Evolutionary conservation across 2,329 filamentous ascomycete species (phyloP).

Genomic region (Colletotrichum cuscutae): DNA sequence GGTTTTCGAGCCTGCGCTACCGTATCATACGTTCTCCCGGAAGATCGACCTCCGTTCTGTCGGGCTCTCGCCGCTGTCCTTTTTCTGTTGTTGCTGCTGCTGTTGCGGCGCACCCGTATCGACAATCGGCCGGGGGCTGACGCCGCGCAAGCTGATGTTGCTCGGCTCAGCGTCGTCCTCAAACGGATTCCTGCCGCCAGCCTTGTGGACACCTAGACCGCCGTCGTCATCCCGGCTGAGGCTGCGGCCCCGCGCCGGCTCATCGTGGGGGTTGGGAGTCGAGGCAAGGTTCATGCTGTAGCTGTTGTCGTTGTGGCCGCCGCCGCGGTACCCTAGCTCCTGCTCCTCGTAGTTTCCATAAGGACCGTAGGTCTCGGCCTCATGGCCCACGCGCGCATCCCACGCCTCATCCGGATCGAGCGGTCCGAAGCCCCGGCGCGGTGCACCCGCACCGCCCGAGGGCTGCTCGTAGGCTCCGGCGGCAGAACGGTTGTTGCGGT

Average conservation of each 20-base stretch:
- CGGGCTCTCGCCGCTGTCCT: constrained; percentile 64
- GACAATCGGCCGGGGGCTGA: constrained; percentile 78
- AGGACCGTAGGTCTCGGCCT: constrained; percentile 71
- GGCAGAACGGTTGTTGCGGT: constrained; percentile 73
- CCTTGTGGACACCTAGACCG: constrained; percentile 47
- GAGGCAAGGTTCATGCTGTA: constrained; percentile 62
- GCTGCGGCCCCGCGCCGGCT: constrained; percentile 35
- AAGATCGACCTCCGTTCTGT: constrained; percentile 77
- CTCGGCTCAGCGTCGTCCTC: constrained; percentile 74
- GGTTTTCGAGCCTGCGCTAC: background rate
- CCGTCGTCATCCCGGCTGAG: constrained; percentile 40
- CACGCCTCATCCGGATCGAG: constrained; percentile 88
- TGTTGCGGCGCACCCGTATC: constrained; percentile 49
- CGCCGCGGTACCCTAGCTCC: constrained; percentile 68
- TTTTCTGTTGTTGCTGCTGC: constrained; percentile 40
- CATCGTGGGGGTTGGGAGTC: constrained; percentile 45
- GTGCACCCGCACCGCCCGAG: constrained; percentile 48
- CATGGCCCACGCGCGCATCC: constrained; percentile 82
- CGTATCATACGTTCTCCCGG: constrained; percentile 70
- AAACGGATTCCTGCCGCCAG: constrained; percentile 71
- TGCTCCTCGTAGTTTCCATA: constrained; percentile 80
- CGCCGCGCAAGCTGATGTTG: constrained; percentile 71
- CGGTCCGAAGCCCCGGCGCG: constrained; percentile 69
- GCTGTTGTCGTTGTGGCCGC: constrained; percentile 50
- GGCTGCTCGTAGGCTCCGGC: constrained; percentile 77